These are phyloP conservation scores for Nannochloris sp. DNA, from an alignment of 139 green algal species.

Conservation along the genomic window DNA sequence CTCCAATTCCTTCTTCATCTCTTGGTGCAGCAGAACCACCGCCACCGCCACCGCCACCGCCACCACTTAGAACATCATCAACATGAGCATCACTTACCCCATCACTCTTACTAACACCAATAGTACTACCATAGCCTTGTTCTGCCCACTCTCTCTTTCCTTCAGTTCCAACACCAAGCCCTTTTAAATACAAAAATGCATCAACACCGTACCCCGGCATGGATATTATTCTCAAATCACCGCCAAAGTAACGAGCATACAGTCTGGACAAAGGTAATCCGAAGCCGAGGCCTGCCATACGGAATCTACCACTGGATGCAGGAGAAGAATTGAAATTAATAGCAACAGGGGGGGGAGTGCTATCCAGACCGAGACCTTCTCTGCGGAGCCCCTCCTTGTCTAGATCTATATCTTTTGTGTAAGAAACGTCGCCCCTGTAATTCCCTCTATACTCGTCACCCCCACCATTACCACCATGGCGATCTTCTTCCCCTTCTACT, in stretches of 20 bases:
- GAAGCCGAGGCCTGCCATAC: conserved; percentile 79
- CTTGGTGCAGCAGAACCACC: too few relatives aligned
- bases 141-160: too few relatives aligned
- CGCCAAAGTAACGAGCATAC: conserved; percentile 83
- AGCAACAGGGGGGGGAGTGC: not conserved
- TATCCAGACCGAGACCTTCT: conserved; percentile 23
- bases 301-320: conserved; percentile 20
- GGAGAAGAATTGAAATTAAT: not conserved
- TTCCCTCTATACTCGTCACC: not conserved
- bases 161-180: too few relatives aligned
- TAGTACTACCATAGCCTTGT: too few relatives aligned
- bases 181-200: conserved; percentile 57
- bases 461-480: not conserved
- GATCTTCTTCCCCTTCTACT: not conserved
- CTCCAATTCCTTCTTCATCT: too few relatives aligned
- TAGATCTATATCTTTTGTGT: too few relatives aligned
- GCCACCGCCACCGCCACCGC: too few relatives aligned
- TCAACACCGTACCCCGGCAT: conserved; percentile 76
- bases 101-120: too few relatives aligned
- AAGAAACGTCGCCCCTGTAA: too few relatives aligned
- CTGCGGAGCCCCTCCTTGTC: not conserved
- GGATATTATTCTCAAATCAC: conserved; percentile 53
- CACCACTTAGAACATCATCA: too few relatives aligned
- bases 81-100: too few relatives aligned
- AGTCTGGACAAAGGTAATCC: conserved; percentile 79